These are phyloP conservation scores for Yueomyces sp. DNA, from an alignment of 805 yeast genomes.

Conservation along the genomic window DNA sequence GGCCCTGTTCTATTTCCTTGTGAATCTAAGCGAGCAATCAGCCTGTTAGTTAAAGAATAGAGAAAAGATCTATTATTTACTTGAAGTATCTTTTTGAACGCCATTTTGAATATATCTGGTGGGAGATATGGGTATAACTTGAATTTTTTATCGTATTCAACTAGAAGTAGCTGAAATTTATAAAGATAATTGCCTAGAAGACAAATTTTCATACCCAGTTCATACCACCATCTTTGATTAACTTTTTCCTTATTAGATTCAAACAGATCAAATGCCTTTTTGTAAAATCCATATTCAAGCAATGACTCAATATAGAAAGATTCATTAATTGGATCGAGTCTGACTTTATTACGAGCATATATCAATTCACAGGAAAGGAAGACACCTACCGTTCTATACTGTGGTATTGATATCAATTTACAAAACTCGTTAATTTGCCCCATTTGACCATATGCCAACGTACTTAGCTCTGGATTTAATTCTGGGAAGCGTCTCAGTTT, in stretches of 20 bases:
- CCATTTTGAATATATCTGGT: constrained; percentile 25
- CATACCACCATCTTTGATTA: constrained; percentile 41
- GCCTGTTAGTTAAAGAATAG: constrained; percentile 22
- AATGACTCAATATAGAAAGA: constrained; percentile 35
- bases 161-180: constrained; percentile 26
- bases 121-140: constrained; percentile 20
- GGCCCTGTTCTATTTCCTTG: constrained; percentile 8
- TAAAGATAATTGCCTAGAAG: constrained; percentile 23
- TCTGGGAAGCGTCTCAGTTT: too few relatives aligned
- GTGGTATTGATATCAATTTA: constrained; percentile 25
- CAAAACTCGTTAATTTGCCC: constrained; percentile 29
- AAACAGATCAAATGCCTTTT: constrained; percentile 28
- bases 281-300: constrained; percentile 20
- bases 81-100: constrained; percentile 23
- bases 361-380: constrained; percentile 31
- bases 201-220: constrained; percentile 31
- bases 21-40: constrained; percentile 14
- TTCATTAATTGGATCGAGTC: constrained; percentile 40
- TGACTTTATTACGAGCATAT: constrained; percentile 28
- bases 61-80: constrained; percentile 17
- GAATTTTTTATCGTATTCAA: constrained; percentile 16
- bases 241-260: constrained; percentile 23
- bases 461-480: too few relatives aligned
- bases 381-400: constrained; percentile 23
- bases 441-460: constrained; percentile 14